Evolutionary conservation across 202 grass and related monocot species (phyloP).

Genomic region (Schoenoplectus tabernaemontani): DNA sequence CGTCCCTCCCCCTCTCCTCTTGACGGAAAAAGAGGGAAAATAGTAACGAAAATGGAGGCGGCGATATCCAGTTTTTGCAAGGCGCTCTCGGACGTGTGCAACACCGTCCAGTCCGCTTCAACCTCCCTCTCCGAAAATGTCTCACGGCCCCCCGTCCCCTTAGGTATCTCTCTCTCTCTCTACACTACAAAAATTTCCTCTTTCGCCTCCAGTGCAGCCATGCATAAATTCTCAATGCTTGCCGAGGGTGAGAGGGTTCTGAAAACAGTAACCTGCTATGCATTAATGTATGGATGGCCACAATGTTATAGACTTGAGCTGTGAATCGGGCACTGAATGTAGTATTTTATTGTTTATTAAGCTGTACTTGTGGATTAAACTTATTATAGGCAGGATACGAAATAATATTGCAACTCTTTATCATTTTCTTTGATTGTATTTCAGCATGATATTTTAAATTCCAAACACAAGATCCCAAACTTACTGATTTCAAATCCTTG

Average conservation of each 20-base stretch:
- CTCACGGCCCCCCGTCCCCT: slow-evolving; percentile 47
- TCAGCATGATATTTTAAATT: neutral
- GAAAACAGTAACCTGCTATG: neutral
- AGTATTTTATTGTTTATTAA: neutral
- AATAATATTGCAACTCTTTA: neutral
- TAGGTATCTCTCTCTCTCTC: slow-evolving; percentile 24
- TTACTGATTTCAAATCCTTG: neutral
- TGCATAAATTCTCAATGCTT: neutral
- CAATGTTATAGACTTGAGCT: neutral
- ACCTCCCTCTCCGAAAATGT: slow-evolving; percentile 54
- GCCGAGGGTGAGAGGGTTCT: neutral
- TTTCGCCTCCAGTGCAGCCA: neutral
- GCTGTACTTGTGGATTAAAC: neutral
- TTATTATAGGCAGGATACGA: neutral
- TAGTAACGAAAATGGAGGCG: slow-evolving; percentile 29
- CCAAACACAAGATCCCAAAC: neutral
- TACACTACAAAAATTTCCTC: neutral
- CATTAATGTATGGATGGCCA: neutral
- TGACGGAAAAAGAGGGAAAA: neutral
- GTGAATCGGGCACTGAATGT: neutral
- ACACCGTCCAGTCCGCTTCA: slow-evolving; percentile 45
- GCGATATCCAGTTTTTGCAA: slow-evolving; percentile 42
- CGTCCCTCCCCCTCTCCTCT: neutral
- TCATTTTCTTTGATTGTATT: neutral
- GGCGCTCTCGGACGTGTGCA: slow-evolving; percentile 40